Evolutionary conservation across 148 eudicot species (phyloP), one percentile per base, ranked within the genome.

Genomic region (Hydrangea macrophylla): DNA sequence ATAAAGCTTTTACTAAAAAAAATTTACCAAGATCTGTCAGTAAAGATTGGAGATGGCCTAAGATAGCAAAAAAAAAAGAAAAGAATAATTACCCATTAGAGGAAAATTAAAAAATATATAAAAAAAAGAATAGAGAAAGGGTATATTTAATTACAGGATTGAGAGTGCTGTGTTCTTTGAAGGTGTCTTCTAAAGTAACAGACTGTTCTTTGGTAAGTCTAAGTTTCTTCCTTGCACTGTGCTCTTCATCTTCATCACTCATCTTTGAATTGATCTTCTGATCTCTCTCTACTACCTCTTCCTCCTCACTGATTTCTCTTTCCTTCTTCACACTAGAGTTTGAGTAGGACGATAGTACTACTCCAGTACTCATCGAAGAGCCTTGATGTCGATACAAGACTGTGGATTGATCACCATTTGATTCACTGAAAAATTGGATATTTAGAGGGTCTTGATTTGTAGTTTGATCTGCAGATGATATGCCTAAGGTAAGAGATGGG

Each of bases 151-250:
- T n/a, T 75, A 80, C 83, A 6, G 77, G 83, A 69, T 76, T 80
- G 32, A 76, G 80, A 56, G 77, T 80, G 71, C 22, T 64, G 32
- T 80, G 83, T 36, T 68, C 69, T 55, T 69, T 76, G 80, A 80
- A 80, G 61, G 60, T 80, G 24, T 76, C 83, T 73, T 80, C 83
- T 28, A 80, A 57, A 30, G 73, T 20, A 28, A 62, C 31, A 33
- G 80, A 76, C 58, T 80, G 83, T 12, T 76, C 60, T 36, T 76
- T 76, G 23, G 74, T 69, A 37, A 80, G 76, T 51, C 77, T 72
- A 6, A 80, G 77, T 55, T 80, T 80, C 80, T 80, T 80, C 55
- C 83, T 80, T 33, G 58, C 62, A 44, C 74, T 65, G 7, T 57
- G 70, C 48, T 63, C 83, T 20, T 74, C 75, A 25, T 75, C 76